Evolutionary conservation across 2,329 filamentous ascomycete genomes (phyloP), one percentile per base, ranked within the genome.

Genomic region (Xylaria sp.): DNA sequence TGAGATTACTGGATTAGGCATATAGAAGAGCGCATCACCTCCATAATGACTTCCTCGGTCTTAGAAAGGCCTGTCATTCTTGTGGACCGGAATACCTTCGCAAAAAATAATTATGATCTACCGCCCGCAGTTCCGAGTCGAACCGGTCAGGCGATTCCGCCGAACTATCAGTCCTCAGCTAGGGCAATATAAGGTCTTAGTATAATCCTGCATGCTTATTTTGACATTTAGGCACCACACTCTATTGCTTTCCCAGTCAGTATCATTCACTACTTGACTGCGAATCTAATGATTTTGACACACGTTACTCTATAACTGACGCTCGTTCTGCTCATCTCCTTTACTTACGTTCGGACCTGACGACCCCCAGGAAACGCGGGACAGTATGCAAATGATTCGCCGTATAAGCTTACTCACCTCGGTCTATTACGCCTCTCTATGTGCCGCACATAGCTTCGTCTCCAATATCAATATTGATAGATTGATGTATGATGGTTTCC

Each of bases 401-500:
- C 29, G 11, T 50, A 4, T 47, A 33, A 33, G 66, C 25, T 17
- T 69, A n/a, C 55, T 64, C 27, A 51, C 58, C 56, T 49, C 74
- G 27, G 54, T 45, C 27, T 60, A 54, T 31, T 51, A 45, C 36
- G 25, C 42, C 53, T 44, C 49, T 10, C 33, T 29, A 2, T 15
- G 22, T 25, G 20, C 20, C 20, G 70, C 74, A 2, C 75, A 77
- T 57, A 73, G 75, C 56, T 76, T 70, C 57, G 70, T 77, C 33
- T 67, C 72, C 27, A 73, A 75, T 51, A 73, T 77, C 63, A 72
- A 74, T 38, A 71, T 76, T 45, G 62, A 75, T 44, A 63, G 68
- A 4, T 58, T 72, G 4, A 65, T 67, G n/a, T 77, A 76, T 63
- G 58, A 71, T 44, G 75, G 75, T 38, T 77, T 73, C 51, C 64